Conservation (phyloP, 108 stramenopile genomes). For the Fistulifera pelliculosa region DNA sequence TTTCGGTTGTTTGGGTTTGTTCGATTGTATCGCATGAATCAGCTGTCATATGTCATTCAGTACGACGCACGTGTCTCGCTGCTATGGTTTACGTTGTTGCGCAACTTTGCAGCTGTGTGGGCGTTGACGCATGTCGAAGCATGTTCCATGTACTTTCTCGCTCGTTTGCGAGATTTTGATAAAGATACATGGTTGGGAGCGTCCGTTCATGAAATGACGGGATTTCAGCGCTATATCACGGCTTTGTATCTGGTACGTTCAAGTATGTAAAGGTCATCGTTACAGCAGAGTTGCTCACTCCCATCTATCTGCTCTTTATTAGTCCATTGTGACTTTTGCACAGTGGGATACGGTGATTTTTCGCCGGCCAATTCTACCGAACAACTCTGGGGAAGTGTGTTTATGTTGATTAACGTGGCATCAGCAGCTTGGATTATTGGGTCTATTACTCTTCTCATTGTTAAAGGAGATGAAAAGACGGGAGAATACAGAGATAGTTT, state of each 20-base stretch:
- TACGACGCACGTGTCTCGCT: conserved; percentile 30
- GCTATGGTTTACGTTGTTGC: conserved; percentile 25
- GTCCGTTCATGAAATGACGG: conserved; percentile 12
- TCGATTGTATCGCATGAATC: conserved; percentile 26
- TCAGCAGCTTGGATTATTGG: conserved; percentile 36
- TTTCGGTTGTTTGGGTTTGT: conserved; percentile 21
- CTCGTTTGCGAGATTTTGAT: conserved; percentile 28
- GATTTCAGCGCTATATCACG: conserved; percentile 36
- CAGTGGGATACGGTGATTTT: conserved; percentile 45
- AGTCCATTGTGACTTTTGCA: conserved; percentile 40
- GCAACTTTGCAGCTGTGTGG: conserved; percentile 30
- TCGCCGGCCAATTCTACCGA: conserved; percentile 23
- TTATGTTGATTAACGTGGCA: conserved; percentile 36
- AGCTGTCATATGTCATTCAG: conserved; percentile 25
- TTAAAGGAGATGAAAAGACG: conserved; percentile 40
- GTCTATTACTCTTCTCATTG: conserved; percentile 36
- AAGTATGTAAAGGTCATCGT: no score
- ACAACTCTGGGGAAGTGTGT: conserved; percentile 27
- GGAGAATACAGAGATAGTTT: conserved; percentile 39
- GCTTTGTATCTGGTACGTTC: conserved; percentile 23
- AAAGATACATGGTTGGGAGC: conserved; percentile 33
- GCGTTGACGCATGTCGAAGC: conserved; percentile 23
- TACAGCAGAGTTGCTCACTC: no score
- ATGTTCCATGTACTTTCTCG: conserved; percentile 41
- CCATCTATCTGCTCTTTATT: no score